phyloP scores from a whole-genome alignment of 1,284 basidiomycete genomes.

The Anthracocystis panici-leucophaei region DNA sequence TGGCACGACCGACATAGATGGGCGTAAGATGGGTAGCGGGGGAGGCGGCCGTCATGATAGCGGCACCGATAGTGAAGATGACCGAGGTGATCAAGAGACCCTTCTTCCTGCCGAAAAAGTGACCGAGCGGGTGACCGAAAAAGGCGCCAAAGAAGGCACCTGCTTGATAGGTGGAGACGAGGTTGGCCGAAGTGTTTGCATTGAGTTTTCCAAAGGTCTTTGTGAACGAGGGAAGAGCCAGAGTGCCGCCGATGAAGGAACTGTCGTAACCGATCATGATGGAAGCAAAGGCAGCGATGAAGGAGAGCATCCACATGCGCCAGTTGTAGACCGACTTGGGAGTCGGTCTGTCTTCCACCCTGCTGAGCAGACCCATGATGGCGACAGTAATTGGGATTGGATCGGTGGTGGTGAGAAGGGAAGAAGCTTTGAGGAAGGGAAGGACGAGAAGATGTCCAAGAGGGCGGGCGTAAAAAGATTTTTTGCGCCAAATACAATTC shows the following conservation, averaged over 20 bases:
- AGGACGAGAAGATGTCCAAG: not conserved
- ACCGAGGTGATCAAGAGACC: slow-evolving; percentile 53
- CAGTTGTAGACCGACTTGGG: slow-evolving; percentile 73
- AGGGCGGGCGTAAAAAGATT: not conserved
- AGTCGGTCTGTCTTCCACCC: slow-evolving; percentile 72
- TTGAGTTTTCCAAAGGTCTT: slow-evolving; percentile 70
- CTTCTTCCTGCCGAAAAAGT: slow-evolving; percentile 43
- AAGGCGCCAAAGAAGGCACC: slow-evolving; percentile 66
- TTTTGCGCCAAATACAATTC: slow-evolving; percentile 2
- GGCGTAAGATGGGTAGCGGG: slow-evolving; percentile 44
- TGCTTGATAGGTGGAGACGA: slow-evolving; percentile 73
- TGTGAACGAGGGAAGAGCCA: slow-evolving; percentile 73
- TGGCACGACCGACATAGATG: slow-evolving; percentile 69
- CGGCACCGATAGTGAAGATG: slow-evolving; percentile 64
- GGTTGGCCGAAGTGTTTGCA: slow-evolving; percentile 71
- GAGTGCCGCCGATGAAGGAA: slow-evolving; percentile 72
- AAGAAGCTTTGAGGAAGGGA: not conserved
- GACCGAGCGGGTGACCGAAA: slow-evolving; percentile 41
- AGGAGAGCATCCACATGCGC: slow-evolving; percentile 72
- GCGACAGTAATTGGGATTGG: not conserved
- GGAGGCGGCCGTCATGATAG: slow-evolving; percentile 55
- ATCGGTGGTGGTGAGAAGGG: not conserved
- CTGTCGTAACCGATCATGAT: slow-evolving; percentile 72
- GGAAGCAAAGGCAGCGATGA: slow-evolving; percentile 71
- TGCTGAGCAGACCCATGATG: slow-evolving; percentile 38